A percentile compares a stretch with the other conserved stretches of the same genome.
Evolutionary conservation across 1,284 basidiomycete genomes (phyloP).

Genomic region (Cerrena zonata): DNA sequence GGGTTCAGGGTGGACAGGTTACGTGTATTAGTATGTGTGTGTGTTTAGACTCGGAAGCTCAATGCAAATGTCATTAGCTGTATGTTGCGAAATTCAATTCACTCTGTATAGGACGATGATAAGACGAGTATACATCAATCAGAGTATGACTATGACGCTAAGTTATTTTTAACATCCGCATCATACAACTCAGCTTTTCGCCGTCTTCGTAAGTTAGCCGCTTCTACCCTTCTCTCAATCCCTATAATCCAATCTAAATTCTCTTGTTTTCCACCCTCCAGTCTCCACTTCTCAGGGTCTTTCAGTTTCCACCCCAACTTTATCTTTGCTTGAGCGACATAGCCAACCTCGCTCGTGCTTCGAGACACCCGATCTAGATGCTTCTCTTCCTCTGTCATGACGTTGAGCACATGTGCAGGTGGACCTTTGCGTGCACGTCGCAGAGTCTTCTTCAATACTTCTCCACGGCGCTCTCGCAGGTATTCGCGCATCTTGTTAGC

Average conservation of each 20-base stretch:
- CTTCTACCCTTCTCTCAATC: not conserved
- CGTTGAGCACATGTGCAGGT: slow-evolving; percentile 52
- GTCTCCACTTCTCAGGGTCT: slow-evolving; percentile 30
- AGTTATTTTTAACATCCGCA: not conserved
- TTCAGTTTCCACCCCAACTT: slow-evolving; percentile 45
- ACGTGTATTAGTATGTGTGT: too few species aligned
- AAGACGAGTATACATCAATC: too few species aligned
- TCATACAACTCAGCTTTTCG: not conserved
- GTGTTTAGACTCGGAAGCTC: too few species aligned
- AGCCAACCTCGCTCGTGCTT: slow-evolving; percentile 55
- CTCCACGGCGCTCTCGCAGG: slow-evolving; percentile 55
- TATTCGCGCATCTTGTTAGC: slow-evolving; percentile 57
- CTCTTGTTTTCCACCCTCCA: slow-evolving; percentile 38
- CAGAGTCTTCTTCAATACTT: slow-evolving; percentile 44
- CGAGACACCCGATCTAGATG: slow-evolving; percentile 44
- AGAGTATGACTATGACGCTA: too few species aligned
- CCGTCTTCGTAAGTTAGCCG: not conserved
- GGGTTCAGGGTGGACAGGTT: too few species aligned
- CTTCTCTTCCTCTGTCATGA: slow-evolving; percentile 45
- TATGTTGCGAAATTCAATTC: too few species aligned
- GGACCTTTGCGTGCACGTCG: slow-evolving; percentile 45
- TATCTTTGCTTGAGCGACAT: slow-evolving; percentile 49
- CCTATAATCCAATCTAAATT: slow-evolving; percentile 13
- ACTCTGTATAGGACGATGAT: too few species aligned
- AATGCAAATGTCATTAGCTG: too few species aligned